phyloP scores from a whole-genome alignment of 805 yeast species.

The Ogataea philodendri region DNA sequence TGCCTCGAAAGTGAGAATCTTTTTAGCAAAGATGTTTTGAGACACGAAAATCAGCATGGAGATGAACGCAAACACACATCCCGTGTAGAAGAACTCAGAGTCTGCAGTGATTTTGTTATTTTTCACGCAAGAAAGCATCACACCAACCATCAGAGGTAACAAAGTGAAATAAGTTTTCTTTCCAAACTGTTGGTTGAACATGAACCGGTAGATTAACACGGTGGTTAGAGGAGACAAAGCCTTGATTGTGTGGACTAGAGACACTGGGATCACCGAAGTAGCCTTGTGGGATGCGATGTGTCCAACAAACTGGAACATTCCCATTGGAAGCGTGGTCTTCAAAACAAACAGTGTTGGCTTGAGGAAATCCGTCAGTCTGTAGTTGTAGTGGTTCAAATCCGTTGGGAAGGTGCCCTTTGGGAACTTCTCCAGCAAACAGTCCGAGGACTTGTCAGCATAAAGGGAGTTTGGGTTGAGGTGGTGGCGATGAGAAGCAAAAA shows the following conservation, averaged over 20 bases:
- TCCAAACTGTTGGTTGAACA: slow-evolving; percentile 59
- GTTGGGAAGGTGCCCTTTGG: slow-evolving; percentile 53
- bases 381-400: slow-evolving; percentile 29
- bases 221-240: slow-evolving; percentile 89
- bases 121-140: slow-evolving; percentile 72
- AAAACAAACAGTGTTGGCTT: slow-evolving; percentile 54
- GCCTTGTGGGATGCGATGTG: slow-evolving; percentile 90
- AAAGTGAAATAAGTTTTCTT: slow-evolving; percentile 72
- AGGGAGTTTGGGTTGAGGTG: slow-evolving; percentile 36
- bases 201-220: slow-evolving; percentile 68
- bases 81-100: slow-evolving; percentile 35
- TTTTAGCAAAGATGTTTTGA: slow-evolving; percentile 80
- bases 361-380: slow-evolving; percentile 41
- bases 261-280: slow-evolving; percentile 90
- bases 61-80: slow-evolving; percentile 49
- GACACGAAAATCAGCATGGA: slow-evolving; percentile 70
- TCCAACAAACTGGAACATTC: slow-evolving; percentile 87
- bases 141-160: slow-evolving; percentile 78
- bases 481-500: slow-evolving; percentile 31
- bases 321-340: slow-evolving; percentile 86
- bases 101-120: slow-evolving; percentile 27
- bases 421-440: slow-evolving; percentile 30
- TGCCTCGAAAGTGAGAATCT: slow-evolving; percentile 52
- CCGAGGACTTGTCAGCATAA: slow-evolving; percentile 22
- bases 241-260: slow-evolving; percentile 90